Conservation (phyloP, 2,329 filamentous ascomycete genomes). For the Clonostachys rosea region DNA sequence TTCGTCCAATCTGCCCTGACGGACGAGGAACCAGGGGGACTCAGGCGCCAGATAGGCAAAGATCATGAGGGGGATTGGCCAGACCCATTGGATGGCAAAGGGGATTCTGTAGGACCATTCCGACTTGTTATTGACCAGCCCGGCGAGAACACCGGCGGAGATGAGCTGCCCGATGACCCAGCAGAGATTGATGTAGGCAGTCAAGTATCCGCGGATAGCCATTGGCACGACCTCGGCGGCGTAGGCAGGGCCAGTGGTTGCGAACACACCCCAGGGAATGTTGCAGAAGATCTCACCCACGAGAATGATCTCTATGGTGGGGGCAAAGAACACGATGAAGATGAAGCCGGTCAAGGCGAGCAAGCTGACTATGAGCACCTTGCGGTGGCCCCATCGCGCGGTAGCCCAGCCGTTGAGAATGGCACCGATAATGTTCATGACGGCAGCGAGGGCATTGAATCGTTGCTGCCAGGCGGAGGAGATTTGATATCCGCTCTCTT, state of each 20-base stretch:
- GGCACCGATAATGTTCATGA: constrained; percentile 31
- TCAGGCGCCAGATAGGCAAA: constrained; percentile 25
- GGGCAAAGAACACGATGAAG: constrained; percentile 44
- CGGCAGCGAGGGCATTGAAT: constrained; percentile 27
- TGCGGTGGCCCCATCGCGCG: constrained; percentile 34
- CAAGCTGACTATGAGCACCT: constrained; percentile 35
- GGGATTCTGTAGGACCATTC: constrained; percentile 32
- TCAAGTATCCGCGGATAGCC: constrained; percentile 33
- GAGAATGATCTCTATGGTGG: constrained; percentile 32
- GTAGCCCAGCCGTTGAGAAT: constrained; percentile 35
- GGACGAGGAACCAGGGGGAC: constrained; percentile 29
- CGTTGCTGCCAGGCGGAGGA: constrained; percentile 46
- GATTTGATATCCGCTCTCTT: constrained; percentile 35
- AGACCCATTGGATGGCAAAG: constrained; percentile 33
- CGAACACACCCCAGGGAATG: constrained; percentile 39
- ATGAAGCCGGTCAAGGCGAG: constrained; percentile 33
- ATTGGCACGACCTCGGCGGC: constrained; percentile 36
- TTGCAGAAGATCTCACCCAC: constrained; percentile 33
- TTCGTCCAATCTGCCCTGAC: constrained; percentile 19
- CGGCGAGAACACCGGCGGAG: constrained; percentile 31
- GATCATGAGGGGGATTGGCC: constrained; percentile 24
- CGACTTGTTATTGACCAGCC: constrained; percentile 22
- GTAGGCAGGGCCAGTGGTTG: constrained; percentile 34
- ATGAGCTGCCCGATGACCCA: constrained; percentile 37
- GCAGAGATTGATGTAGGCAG: constrained; percentile 37